These are phyloP conservation scores for Heliocybe sulcata DNA, from an alignment of 1,284 basidiomycete genomes.

Conservation along the genomic window DNA sequence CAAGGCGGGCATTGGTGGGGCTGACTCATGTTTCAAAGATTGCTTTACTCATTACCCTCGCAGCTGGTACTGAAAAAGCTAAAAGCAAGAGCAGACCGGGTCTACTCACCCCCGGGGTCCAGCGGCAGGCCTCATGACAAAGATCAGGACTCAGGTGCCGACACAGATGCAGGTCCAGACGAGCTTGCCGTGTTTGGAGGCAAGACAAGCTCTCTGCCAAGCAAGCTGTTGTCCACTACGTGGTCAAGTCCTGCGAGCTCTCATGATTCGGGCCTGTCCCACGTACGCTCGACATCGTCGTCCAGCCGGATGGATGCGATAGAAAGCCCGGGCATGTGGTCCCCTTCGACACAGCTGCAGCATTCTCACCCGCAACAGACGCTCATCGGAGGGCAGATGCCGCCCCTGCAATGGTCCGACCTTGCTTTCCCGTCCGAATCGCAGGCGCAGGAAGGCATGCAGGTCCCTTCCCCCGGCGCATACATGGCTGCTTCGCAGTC, in stretches of 20 bases:
- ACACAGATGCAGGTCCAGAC: not conserved
- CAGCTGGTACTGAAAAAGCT: not conserved
- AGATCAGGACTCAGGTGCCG: not conserved
- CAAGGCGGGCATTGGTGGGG: not conserved
- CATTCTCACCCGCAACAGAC: not conserved
- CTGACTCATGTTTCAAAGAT: not conserved
- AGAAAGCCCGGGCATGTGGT: not conserved
- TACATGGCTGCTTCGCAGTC: not conserved
- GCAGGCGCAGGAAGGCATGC: not conserved
- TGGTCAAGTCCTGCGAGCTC: not conserved
- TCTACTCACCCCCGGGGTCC: not conserved
- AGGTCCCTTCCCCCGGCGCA: not conserved
- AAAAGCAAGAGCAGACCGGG: not conserved
- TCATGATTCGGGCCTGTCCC: not conserved
- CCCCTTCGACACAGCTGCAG: not conserved
- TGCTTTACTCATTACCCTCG: not conserved
- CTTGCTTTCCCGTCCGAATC: not conserved
- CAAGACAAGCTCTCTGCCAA: not conserved
- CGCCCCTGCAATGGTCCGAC: not conserved
- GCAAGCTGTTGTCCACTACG: not conserved
- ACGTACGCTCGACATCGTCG: not conserved
- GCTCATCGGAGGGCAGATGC: not conserved
- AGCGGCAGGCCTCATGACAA: not conserved
- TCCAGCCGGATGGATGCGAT: not conserved
- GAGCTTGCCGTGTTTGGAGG: slow-evolving; percentile 1